Evolutionary conservation across 768 basidiomycete genomes (phyloP).

Genomic region (Auricularia auricula-judae): DNA sequence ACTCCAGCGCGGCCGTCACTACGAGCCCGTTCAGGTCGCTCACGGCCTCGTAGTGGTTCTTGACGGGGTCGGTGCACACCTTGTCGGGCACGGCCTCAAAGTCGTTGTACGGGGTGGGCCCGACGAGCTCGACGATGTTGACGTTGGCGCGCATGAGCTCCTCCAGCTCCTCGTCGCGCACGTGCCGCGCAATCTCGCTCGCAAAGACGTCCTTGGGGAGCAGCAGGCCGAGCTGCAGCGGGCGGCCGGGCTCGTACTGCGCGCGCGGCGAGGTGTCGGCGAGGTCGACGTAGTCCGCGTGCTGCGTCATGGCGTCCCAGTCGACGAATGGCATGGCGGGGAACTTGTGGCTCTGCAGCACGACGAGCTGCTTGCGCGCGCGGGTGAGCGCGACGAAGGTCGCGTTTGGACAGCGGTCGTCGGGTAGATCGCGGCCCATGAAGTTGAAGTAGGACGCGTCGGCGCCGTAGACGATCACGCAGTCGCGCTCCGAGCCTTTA

Average conservation of each 20-base stretch:
- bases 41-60: constrained; percentile 3
- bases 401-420: constrained; percentile 5
- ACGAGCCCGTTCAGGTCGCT: constrained; percentile 5
- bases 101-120: not conserved
- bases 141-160: not conserved
- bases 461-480: constrained; percentile 4
- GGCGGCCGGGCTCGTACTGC: constrained; percentile 1
- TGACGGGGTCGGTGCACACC: not conserved
- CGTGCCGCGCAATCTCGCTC: not conserved
- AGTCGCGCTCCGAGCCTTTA: constrained; percentile 4
- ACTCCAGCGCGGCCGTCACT: constrained; percentile 5
- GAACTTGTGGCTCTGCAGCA: not conserved
- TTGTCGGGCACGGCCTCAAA: not conserved
- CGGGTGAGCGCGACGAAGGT: constrained; percentile 6
- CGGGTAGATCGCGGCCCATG: constrained; percentile 3
- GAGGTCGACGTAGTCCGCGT: not conserved
- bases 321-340: constrained; percentile 6
- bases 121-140: constrained; percentile 1
- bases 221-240: constrained; percentile 2
- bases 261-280: not conserved
- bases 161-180: constrained; percentile 3
- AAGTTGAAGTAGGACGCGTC: constrained; percentile 1
- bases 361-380: constrained; percentile 4
- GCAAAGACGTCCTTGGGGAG: not conserved
- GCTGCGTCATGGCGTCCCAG: not conserved